Evolutionary conservation across 2,329 filamentous ascomycete species (phyloP), one percentile per base, ranked within the genome.

Genomic region (Hortaea sp.): DNA sequence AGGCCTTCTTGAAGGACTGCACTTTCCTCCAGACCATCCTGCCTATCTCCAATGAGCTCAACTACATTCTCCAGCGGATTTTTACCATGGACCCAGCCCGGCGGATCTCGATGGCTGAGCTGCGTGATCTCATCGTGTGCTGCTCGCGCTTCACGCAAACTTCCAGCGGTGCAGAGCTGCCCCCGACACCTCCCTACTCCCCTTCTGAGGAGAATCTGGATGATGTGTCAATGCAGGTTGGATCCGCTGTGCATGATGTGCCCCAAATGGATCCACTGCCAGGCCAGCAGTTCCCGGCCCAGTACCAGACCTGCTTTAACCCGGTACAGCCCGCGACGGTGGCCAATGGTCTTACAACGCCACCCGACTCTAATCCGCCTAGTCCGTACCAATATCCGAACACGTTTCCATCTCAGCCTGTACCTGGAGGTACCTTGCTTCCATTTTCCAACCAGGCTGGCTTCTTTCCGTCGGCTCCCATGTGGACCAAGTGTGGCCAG

Each of bases 21-120:
- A 82, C 84, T 62, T 98, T 97, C 66, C 73, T 98, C 55, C 85
- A 88, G 73, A 85, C 88, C 52, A 98, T 98, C 59, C 77, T 98
- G 47, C 90, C 92, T 20, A 70, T 98, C 61, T 89, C 92, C 46
- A 76, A 86, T 63, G 89, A 95, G 63, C 76, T 97, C 64, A 89
- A 95, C 70, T 75, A 79, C 63, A 94, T 98, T 53, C 71, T 98
- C 58, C 82, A 81, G 55, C 80, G 84, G 61, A 85, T 97, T 59
- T 98, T 98, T 66, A 83, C 90, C 62, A 79, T 81, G 65, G 82
- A 92, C 67, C 89, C 92, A 47, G 76, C 81, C 59, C 80, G 87
- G 64, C 78, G 92, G 65, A 89, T 94, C 61, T 83, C 82, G 47
- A 77, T 98, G 53, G 69, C 79, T 46, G 85, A 95, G 68, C 77